These are phyloP conservation scores for Themeda triandra DNA, from an alignment of 176 grass and related monocot genomes.

Conservation along the genomic window DNA sequence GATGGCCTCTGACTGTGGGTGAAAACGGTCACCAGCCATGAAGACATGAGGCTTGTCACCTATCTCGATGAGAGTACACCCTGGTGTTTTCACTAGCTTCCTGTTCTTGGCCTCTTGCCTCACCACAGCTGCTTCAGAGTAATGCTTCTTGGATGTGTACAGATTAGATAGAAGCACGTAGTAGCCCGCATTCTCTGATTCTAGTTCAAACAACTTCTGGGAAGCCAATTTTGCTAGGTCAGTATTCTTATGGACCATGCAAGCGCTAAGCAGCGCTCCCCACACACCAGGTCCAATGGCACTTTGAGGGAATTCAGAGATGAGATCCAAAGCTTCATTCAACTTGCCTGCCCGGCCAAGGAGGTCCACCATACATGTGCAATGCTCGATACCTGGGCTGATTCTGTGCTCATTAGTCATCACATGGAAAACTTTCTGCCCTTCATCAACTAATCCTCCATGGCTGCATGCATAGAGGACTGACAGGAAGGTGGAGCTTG, in stretches of 20 bases:
- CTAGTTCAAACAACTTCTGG: conserved; percentile 58
- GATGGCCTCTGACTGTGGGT: conserved; percentile 52
- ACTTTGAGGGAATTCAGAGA: conserved; percentile 58
- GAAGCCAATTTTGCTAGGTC: conserved; percentile 73
- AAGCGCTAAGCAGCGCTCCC: conserved; percentile 85
- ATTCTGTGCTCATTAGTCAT: conserved; percentile 47
- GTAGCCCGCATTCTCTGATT: conserved; percentile 50
- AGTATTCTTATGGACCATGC: conserved; percentile 59
- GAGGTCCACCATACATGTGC: conserved; percentile 91
- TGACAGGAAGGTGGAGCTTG: conserved; percentile 69
- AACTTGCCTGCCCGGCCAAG: conserved; percentile 70
- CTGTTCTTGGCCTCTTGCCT: conserved; percentile 55
- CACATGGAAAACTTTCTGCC: conserved; percentile 43
- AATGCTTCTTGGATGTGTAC: conserved; percentile 69
- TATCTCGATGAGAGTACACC: conserved; percentile 61
- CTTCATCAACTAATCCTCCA: conserved; percentile 71
- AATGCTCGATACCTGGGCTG: conserved; percentile 60
- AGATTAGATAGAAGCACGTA: conserved; percentile 77
- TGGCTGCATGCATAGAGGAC: conserved; percentile 81
- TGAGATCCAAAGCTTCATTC: conserved; percentile 62
- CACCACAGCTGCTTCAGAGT: conserved; percentile 64
- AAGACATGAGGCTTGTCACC: conserved; percentile 51
- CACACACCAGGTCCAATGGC: conserved; percentile 60
- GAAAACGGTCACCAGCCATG: conserved; percentile 48
- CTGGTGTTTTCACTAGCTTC: conserved; percentile 75